A percentile compares a stretch with the other conserved stretches of the same genome.
Conservation (phyloP, 139 green algal species). For the Desmodesmus armatus region DNA sequence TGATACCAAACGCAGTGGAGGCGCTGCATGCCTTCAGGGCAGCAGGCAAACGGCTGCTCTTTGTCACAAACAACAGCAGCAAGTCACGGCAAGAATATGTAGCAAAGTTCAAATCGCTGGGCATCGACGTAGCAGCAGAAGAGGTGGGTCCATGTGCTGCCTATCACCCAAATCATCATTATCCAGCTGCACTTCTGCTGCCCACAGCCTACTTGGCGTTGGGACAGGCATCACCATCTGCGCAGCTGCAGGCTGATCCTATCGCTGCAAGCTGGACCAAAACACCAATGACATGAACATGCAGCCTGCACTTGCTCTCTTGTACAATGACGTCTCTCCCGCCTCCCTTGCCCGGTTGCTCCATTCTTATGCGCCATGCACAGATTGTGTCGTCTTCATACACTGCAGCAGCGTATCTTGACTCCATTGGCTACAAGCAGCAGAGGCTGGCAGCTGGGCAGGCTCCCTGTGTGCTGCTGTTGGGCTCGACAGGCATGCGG, state of each 20-base stretch:
- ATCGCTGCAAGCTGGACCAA: too few species aligned
- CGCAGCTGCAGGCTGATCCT: too few species aligned
- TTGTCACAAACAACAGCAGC: conserved; percentile 80
- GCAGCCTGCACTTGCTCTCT: too few species aligned
- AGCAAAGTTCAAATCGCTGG: conserved; percentile 61
- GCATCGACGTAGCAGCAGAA: conserved; percentile 59
- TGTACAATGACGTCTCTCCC: too few species aligned
- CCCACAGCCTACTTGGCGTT: too few species aligned
- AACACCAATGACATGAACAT: too few species aligned
- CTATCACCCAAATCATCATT: neutral
- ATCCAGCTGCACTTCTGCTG: neutral
- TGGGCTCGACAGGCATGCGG: conserved; percentile 60
- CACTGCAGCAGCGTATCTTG: conserved; percentile 74
- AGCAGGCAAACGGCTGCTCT: conserved; percentile 72
- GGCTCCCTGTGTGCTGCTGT: conserved; percentile 63
- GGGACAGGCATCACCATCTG: too few species aligned
- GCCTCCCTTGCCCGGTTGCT: too few species aligned
- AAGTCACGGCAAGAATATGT: conserved; percentile 60
- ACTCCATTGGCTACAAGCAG: conserved; percentile 56
- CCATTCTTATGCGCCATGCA: neutral
- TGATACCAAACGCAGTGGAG: conserved; percentile 54
- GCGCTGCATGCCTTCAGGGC: conserved; percentile 56
- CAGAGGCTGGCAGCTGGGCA: conserved; percentile 31
- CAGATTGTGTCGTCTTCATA: conserved; percentile 76
- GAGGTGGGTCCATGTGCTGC: conserved; percentile 60